A percentile compares a stretch with the other conserved stretches of the same genome.
Evolutionary conservation across 345 rosid genomes (phyloP).

Genomic region (Microcos paniculata): DNA sequence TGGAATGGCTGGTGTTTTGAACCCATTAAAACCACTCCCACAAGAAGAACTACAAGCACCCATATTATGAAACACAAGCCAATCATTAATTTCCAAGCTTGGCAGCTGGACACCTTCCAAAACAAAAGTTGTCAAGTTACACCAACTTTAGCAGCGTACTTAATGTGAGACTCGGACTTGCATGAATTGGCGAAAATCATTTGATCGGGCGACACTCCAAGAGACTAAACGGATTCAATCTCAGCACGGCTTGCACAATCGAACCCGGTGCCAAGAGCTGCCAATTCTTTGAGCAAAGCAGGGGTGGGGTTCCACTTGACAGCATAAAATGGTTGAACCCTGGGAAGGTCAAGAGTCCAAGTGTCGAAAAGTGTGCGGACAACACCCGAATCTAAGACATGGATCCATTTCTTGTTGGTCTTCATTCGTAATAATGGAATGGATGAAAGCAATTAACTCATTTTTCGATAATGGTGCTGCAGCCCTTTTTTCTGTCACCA

Average conservation of each 20-base stretch:
- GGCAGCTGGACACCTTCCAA: slow-evolving; percentile 23
- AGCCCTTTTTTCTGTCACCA: background rate
- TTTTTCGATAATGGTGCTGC: no score
- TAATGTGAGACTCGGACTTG: slow-evolving; percentile 29
- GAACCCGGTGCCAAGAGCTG: slow-evolving; percentile 26
- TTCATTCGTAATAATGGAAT: background rate
- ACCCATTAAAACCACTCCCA: slow-evolving; percentile 32
- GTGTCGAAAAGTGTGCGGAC: background rate
- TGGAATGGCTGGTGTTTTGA: slow-evolving; percentile 13
- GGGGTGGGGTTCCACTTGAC: slow-evolving; percentile 30
- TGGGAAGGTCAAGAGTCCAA: slow-evolving; percentile 21
- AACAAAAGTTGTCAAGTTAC: slow-evolving; percentile 35
- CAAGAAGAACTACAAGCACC: slow-evolving; percentile 25
- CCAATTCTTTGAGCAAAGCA: slow-evolving; percentile 21
- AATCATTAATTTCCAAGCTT: slow-evolving; percentile 24
- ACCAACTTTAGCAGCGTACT: slow-evolving; percentile 26
- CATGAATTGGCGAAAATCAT: slow-evolving; percentile 33
- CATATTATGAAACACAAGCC: slow-evolving; percentile 32
- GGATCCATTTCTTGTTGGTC: slow-evolving; percentile 7
- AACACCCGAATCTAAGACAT: slow-evolving; percentile 19
- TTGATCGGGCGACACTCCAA: slow-evolving; percentile 19
- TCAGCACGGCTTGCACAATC: slow-evolving; percentile 30
- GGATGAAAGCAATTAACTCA: background rate
- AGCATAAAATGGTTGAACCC: slow-evolving; percentile 30
- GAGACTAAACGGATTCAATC: slow-evolving; percentile 21